Evolutionary conservation across 2,329 filamentous ascomycete genomes (phyloP).

Genomic region (Cladophialophora carrionii): DNA sequence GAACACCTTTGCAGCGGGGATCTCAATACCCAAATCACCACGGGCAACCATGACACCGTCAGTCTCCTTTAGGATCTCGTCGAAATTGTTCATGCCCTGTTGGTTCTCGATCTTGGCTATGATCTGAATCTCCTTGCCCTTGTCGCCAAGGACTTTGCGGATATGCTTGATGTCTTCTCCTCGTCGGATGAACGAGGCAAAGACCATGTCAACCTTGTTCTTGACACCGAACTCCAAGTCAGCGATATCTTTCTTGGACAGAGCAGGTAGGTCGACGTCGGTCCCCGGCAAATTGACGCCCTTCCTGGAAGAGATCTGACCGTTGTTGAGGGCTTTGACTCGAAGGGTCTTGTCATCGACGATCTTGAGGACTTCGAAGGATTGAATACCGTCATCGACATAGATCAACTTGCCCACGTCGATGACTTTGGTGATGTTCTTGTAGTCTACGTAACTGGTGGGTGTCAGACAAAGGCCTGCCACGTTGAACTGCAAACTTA

Average conservation of each 20-base stretch:
- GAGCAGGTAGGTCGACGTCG: constrained; percentile 93
- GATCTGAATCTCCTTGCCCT: constrained; percentile 96
- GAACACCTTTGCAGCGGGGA: constrained; percentile 97
- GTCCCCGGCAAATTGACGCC: constrained; percentile 99
- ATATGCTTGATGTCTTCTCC: constrained; percentile 92
- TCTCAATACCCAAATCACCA: constrained; percentile 98
- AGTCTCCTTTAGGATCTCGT: constrained; percentile 91
- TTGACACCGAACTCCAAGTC: constrained; percentile 95
- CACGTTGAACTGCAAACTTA: constrained; percentile 52
- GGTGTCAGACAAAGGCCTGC: neutral
- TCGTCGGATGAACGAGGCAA: constrained; percentile 96
- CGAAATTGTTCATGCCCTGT: constrained; percentile 99
- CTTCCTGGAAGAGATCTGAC: constrained; percentile 98
- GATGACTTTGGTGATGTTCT: constrained; percentile 99
- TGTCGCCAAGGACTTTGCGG: constrained; percentile 83
- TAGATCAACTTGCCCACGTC: constrained; percentile 89
- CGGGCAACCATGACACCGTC: constrained; percentile 99
- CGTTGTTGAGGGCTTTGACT: constrained; percentile 90
- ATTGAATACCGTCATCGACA: constrained; percentile 96
- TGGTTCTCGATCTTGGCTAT: constrained; percentile 99
- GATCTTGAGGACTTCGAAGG: constrained; percentile 88
- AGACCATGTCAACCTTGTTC: constrained; percentile 99
- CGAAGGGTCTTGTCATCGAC: constrained; percentile 86
- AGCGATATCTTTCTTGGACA: constrained; percentile 96
- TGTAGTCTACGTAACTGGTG: constrained; percentile 91